phyloP scores from a whole-genome alignment of 2,329 filamentous ascomycete species.

The Epichloe hybrida region DNA sequence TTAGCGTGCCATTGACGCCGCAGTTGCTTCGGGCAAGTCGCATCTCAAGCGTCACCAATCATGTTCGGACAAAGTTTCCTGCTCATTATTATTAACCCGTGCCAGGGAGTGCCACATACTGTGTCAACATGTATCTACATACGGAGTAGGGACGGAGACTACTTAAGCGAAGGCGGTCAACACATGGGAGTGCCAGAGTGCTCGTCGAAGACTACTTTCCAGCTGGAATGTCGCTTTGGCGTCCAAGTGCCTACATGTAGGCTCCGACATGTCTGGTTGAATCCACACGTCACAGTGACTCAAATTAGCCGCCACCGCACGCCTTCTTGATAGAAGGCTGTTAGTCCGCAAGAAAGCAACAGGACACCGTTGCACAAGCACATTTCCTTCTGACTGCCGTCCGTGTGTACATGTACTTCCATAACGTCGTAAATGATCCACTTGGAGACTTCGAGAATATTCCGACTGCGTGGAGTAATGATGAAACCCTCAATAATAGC shows the following conservation, averaged over 20 bases:
- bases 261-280: too few species aligned
- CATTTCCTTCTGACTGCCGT: too few species aligned
- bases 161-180: too few species aligned
- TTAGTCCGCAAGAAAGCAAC: background rate
- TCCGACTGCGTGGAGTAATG: constrained; percentile 5
- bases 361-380: background rate
- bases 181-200: too few species aligned
- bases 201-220: too few species aligned
- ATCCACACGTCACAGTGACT: background rate
- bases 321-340: background rate
- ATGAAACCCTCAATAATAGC: background rate
- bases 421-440: background rate
- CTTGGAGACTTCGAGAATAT: constrained; percentile 14
- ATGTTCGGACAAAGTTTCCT: background rate
- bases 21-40: constrained; percentile 1
- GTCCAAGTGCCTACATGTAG: too few species aligned
- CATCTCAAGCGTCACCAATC: background rate
- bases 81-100: too few species aligned
- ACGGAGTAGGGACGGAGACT: too few species aligned
- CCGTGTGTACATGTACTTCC: too few species aligned
- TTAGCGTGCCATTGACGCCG: constrained; percentile 7
- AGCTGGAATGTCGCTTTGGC: too few species aligned
- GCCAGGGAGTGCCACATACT: too few species aligned
- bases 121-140: too few species aligned
- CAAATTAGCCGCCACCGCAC: background rate